Base-by-base conservation (phyloP, 306 rosid species). In the Cucumis hystrix region DNA sequence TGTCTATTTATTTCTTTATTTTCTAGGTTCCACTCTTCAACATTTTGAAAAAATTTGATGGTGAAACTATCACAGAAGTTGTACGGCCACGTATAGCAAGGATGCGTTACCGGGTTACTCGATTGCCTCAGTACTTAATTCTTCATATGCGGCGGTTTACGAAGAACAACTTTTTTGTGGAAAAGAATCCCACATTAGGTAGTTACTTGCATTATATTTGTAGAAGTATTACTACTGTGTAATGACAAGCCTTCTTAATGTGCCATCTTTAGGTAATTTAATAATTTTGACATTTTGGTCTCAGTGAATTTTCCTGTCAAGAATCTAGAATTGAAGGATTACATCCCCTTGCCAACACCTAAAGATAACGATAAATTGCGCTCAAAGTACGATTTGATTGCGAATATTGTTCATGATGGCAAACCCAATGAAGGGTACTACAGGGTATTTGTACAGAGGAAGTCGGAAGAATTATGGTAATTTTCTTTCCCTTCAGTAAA, bases 111-210 rank as follows among this genome's bases (percentile, higher is more conserved):
- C 90, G 93, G 37, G 97, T 95, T 40, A 91, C 97, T 58, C 87
- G 92, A 86, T 83, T 95, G 84, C 99, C 99, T 0, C 85, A 80
- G 82, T 95, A 95, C 80, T 7, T 95, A 45, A 91, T 95, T 83
- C 89, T 95, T 43, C 99, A 95, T 81, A 92, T 92, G 97, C 96
- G 91, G 47, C 88, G 97, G 37, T 95, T 95, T 81, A 95, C 97
- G 7, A 95, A 95, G 87, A 95, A 95, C 85, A 95, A 95, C 81
- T 95, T 95, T 82, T 95, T 92, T 82, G 93, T 95, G 85, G 99
- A 95, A 80, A 95, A 95, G 86, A 95, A 95, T 87, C 99, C 99
- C 11, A 95, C 99, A 20, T 82, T 95, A 81, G 96, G 96, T 91
- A 63, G 69, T 15, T 72, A 37, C 60, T 49, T 16, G 60, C 25